phyloP scores from a whole-genome alignment of 306 rosid genomes.

The Ziziphus jujuba region DNA sequence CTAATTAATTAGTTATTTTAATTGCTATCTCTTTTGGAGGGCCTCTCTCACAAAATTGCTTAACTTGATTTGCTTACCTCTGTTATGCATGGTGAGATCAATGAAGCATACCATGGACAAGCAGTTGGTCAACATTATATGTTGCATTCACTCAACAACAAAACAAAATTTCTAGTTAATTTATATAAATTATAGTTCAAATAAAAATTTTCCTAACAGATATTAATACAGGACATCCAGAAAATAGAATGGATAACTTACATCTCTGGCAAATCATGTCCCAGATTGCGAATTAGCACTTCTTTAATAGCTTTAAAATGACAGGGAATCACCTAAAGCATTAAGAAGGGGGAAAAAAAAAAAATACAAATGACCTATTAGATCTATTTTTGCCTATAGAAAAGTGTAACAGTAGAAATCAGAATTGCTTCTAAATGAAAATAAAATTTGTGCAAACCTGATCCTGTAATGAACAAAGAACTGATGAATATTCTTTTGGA shows the following conservation, averaged over 20 bases:
- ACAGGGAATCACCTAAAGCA: constrained; percentile 74
- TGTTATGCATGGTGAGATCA: too few species aligned
- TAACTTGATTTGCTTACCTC: too few species aligned
- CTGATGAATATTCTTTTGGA: constrained; percentile 75
- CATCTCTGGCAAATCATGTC: constrained; percentile 63
- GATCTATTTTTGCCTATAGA: constrained; percentile 4
- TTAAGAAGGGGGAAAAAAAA: constrained; percentile 23
- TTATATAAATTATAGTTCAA: background rate
- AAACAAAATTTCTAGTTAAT: background rate
- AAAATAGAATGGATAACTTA: constrained; percentile 34
- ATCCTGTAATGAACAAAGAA: constrained; percentile 70
- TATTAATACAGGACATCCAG: background rate
- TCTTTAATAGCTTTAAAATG: constrained; percentile 55
- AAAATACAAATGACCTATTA: constrained; percentile 27
- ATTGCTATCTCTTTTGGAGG: too few species aligned
- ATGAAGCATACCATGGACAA: too few species aligned
- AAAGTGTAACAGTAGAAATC: background rate
- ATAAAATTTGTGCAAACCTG: constrained; percentile 46
- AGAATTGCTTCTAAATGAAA: background rate
- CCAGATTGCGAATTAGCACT: constrained; percentile 55
- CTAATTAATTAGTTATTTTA: too few species aligned
- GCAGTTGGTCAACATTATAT: too few species aligned
- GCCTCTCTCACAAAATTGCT: too few species aligned
- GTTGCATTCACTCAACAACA: too few species aligned
- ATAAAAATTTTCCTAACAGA: background rate